Conservation (phyloP, 192 early-diverging fungal genomes). For the Coemansia sp. region DNA sequence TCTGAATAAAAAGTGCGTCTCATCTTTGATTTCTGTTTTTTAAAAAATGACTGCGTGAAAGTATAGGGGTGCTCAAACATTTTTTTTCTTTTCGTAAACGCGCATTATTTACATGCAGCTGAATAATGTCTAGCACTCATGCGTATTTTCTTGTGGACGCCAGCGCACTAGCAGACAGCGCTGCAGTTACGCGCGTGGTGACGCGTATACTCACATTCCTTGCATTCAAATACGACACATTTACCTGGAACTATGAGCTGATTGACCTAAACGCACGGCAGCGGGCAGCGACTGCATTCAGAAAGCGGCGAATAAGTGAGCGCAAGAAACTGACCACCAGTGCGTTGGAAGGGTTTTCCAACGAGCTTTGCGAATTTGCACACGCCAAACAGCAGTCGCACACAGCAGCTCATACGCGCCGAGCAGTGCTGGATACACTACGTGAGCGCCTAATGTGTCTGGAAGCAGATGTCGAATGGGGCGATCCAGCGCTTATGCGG, state of each 20-base stretch:
- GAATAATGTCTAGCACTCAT: slow-evolving; percentile 29
- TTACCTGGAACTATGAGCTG: slow-evolving; percentile 51
- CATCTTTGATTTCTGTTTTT: too few relatives aligned
- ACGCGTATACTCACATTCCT: slow-evolving; percentile 42
- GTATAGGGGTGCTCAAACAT: too few relatives aligned
- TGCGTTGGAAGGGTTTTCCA: slow-evolving; percentile 7
- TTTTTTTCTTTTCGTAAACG: too few relatives aligned
- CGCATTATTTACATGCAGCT: too few relatives aligned
- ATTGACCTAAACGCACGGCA: slow-evolving; percentile 20
- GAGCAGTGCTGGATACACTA: slow-evolving; percentile 19
- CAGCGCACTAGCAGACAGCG: slow-evolving; percentile 1
- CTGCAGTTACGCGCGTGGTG: slow-evolving; percentile 7
- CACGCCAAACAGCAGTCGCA: background rate
- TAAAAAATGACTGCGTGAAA: too few relatives aligned
- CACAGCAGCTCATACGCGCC: background rate
- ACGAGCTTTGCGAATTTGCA: slow-evolving; percentile 6
- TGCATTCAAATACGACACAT: slow-evolving; percentile 19
- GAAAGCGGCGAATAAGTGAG: slow-evolving; percentile 19
- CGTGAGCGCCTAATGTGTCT: slow-evolving; percentile 43
- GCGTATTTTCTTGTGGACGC: slow-evolving; percentile 51
- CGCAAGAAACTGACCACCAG: slow-evolving; percentile 17
- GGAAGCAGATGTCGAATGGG: slow-evolving; percentile 52
- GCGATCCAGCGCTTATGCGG: slow-evolving; percentile 45
- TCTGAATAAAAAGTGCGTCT: slow-evolving; percentile 9
- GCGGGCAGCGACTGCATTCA: slow-evolving; percentile 12